Conservation (phyloP, 495 filamentous ascomycete genomes). For the Trichocladium antarcticum region DNA sequence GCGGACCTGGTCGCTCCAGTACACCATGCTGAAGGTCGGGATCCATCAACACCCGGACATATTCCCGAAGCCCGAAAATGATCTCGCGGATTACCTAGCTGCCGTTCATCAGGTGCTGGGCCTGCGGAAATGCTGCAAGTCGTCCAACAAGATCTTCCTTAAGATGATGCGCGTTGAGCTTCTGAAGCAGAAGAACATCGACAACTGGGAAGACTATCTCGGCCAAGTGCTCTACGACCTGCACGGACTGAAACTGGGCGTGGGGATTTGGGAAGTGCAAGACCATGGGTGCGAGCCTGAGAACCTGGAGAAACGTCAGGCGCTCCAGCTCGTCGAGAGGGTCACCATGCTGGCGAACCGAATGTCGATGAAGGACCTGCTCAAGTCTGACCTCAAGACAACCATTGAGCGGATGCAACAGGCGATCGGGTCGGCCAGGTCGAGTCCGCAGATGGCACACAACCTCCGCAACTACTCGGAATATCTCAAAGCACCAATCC, state of each 20-base stretch:
- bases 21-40: conserved; percentile 61
- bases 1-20: conserved; percentile 70
- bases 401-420: conserved; percentile 84
- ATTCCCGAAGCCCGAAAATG: conserved; percentile 53
- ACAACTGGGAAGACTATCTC: conserved; percentile 66
- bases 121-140: conserved; percentile 71
- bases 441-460: conserved; percentile 54
- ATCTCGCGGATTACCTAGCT: conserved; percentile 62
- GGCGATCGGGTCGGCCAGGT: conserved; percentile 48
- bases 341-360: conserved; percentile 67
- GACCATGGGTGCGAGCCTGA: conserved; percentile 71
- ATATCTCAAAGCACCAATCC: conserved; percentile 69
- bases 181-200: conserved; percentile 48
- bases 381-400: conserved; percentile 75
- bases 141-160: conserved; percentile 77
- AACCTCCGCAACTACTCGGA: conserved; percentile 65
- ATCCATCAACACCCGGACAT: conserved; percentile 52
- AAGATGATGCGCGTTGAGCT: conserved; percentile 78
- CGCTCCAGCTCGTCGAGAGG: conserved; percentile 68
- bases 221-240: conserved; percentile 83
- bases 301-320: conserved; percentile 62
- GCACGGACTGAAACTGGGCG: conserved; percentile 68
- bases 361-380: conserved; percentile 81
- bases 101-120: conserved; percentile 78
- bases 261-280: conserved; percentile 50